Percentiles rank a stretch among this genome's conserved stretches.
These are phyloP conservation scores for Mortierella sp. DNA, from an alignment of 371 early-diverging fungal species.

Conservation along the genomic window DNA sequence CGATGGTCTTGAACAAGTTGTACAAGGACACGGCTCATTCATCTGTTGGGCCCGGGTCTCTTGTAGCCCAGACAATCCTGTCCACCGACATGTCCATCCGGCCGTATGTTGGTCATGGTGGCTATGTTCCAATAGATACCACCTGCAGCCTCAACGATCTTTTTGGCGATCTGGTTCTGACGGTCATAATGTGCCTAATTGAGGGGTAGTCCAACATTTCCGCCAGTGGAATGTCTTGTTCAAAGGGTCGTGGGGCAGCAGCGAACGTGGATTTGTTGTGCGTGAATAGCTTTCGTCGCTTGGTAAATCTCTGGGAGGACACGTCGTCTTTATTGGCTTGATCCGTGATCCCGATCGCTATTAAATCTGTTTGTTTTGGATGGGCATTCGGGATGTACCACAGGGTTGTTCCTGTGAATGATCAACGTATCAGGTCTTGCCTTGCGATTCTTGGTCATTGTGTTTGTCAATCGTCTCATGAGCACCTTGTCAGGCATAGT, in stretches of 20 bases:
- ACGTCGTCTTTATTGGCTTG: too few relatives aligned
- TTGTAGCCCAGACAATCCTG: constrained; percentile 70
- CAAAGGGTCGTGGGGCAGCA: constrained; percentile 54
- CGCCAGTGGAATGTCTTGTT: constrained; percentile 46
- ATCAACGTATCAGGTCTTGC: constrained; percentile 60
- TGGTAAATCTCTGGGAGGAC: background rate
- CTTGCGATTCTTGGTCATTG: constrained; percentile 57
- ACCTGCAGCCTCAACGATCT: constrained; percentile 65
- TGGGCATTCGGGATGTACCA: constrained; percentile 44
- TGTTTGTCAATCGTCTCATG: constrained; percentile 53
- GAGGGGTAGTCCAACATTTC: constrained; percentile 60
- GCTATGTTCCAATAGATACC: constrained; percentile 70
- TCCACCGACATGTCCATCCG: constrained; percentile 73
- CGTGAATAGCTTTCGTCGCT: background rate
- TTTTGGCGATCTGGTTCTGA: constrained; percentile 67
- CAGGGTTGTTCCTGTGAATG: constrained; percentile 45
- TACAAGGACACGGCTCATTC: constrained; percentile 64
- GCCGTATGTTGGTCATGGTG: constrained; percentile 62
- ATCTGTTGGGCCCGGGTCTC: constrained; percentile 70
- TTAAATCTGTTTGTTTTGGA: constrained; percentile 44
- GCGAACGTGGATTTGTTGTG: constrained; percentile 22
- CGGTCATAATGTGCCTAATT: constrained; percentile 67
- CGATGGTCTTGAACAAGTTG: constrained; percentile 41
- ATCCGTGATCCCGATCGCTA: background rate
- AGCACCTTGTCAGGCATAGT: constrained; percentile 59